Evolutionary conservation across 1,284 basidiomycete species (phyloP).

Genomic region (Xerocomus cyaneibrunnescens): DNA sequence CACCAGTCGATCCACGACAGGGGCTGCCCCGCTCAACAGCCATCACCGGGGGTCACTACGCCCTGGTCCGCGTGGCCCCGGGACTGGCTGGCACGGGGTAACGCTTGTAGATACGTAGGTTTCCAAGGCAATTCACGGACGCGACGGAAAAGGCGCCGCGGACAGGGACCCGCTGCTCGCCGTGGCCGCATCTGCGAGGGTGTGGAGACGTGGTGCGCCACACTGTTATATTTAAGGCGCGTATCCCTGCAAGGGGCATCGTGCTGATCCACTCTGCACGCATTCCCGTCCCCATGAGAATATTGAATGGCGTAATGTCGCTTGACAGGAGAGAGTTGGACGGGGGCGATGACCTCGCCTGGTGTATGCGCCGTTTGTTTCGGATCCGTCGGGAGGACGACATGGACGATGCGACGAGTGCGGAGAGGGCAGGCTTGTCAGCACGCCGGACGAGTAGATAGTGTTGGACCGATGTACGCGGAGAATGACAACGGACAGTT

Average conservation of each 20-base stretch:
- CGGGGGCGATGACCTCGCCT: not conserved
- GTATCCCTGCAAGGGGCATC: no score
- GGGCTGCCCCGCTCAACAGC: not conserved
- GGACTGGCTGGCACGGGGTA: no score
- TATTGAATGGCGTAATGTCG: not conserved
- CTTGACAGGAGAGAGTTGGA: not conserved
- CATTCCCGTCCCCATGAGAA: slow-evolving; percentile 14
- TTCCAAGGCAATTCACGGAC: no score
- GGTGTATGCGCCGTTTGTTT: not conserved
- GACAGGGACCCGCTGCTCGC: no score
- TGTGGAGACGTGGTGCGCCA: no score
- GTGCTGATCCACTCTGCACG: no score
- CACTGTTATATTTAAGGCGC: no score
- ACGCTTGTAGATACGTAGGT: no score
- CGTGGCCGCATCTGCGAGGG: no score
- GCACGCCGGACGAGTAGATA: not conserved
- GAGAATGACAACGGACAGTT: slow-evolving; percentile 31
- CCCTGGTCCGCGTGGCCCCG: no score
- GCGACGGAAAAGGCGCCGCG: no score
- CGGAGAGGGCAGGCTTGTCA: not conserved
- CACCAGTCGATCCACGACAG: not conserved
- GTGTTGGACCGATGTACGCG: slow-evolving; percentile 26
- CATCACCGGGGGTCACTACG: no score
- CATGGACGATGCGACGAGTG: slow-evolving; percentile 8
- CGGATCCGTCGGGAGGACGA: not conserved